Base-by-base conservation (phyloP, 2,329 filamentous ascomycete genomes). In the Xylariaceae sp. region DNA sequence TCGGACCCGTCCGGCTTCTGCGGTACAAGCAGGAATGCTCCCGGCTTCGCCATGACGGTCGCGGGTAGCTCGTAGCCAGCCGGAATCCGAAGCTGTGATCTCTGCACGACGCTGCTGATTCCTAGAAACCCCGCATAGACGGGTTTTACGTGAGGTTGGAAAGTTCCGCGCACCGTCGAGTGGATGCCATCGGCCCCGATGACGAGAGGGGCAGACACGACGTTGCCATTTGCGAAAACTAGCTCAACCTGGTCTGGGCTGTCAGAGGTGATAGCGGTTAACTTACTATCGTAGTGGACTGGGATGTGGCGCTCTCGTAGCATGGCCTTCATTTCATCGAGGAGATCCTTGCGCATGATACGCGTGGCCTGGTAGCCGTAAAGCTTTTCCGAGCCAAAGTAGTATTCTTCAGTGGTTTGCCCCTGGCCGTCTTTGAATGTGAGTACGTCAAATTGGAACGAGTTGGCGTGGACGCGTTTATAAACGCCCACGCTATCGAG, bases 151-250 rank as follows among this genome's bases (percentile, higher is more conserved):
- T 78, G 74, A 0, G 82, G 80, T 41, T 80, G 75, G 0, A 87
- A 71, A 37, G 84, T 78, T 3, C 71, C 74, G 3, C 83, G 76
- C 0, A 87, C 80, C 0, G 71, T 74, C 0, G 83, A 86, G 65
- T 87, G 82, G 46, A 87, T 87, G 1, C 85, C 84, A 56, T 87
- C 84, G 0, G 82, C 81, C 0, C 83, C 84, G 14, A 87, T 73
- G 0, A 87, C 75, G 11, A 83, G 65, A 2, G 71, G 62, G 0
- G 81, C 79, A 0, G 63, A 67, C 1, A 63, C 71, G 0, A 65
- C 71, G 0, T 73, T 73, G 1, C 80, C 82, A 50, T 84, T 78
- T 0, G 69, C 69, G 53, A 86, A 82, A 11, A 73, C 73, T 61
- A 80, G 81, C 1, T 70, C 75, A 0, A 85, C 79, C 0, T 67